phyloP scores from a whole-genome alignment of 2,329 filamentous ascomycete genomes.

The Botrytis squamosa region DNA sequence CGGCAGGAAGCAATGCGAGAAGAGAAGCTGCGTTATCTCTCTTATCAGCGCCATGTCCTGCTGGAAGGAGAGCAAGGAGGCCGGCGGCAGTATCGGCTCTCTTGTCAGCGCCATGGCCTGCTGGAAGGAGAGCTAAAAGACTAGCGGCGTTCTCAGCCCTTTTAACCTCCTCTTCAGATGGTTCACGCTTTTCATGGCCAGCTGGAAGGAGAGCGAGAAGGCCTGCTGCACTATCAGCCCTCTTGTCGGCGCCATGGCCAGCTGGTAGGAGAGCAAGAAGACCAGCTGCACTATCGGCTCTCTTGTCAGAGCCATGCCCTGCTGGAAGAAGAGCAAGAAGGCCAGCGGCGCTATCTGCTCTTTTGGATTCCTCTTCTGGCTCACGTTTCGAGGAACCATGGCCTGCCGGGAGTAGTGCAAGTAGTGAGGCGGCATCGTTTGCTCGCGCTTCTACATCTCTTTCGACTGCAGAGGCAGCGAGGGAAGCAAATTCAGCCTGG shows the following conservation, averaged over 20 bases:
- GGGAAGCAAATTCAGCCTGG: constrained; percentile 3
- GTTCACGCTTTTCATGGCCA: background rate
- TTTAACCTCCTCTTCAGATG: constrained; percentile 3
- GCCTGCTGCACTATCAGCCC: background rate
- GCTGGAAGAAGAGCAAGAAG: constrained; percentile 2
- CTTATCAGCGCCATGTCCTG: background rate
- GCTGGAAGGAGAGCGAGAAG: background rate
- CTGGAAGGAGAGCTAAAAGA: constrained; percentile 1
- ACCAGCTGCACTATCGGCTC: background rate
- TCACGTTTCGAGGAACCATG: constrained; percentile 4
- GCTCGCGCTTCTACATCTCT: background rate
- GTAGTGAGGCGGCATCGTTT: background rate
- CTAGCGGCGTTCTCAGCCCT: background rate
- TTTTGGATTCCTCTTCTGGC: background rate
- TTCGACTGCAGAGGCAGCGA: background rate
- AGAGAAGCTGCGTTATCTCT: background rate
- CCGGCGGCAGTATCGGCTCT: background rate
- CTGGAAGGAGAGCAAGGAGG: background rate
- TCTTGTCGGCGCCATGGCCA: background rate
- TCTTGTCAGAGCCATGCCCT: background rate
- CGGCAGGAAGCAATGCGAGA: background rate
- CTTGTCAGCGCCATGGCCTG: background rate
- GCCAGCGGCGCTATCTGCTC: background rate
- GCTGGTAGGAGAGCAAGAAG: background rate
- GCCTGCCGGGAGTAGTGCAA: background rate